phyloP scores from a whole-genome alignment of 176 grass and related monocot genomes.

The Rhynchospora tenuis region DNA sequence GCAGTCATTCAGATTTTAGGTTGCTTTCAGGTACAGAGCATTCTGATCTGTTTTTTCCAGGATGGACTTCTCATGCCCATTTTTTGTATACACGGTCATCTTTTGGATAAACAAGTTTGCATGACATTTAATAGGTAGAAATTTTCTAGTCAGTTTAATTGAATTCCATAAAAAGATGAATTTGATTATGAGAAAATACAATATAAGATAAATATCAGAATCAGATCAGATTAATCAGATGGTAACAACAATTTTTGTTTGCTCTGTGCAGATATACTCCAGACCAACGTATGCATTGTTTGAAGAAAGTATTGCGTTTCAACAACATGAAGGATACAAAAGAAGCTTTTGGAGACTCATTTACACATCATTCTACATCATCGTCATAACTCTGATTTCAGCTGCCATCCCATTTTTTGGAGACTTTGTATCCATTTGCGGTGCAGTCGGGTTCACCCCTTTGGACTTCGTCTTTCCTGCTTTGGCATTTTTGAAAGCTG shows the following conservation, averaged over 20 bases:
- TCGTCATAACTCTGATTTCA: conserved; percentile 37
- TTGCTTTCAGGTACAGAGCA: conserved; percentile 64
- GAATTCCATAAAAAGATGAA: background rate
- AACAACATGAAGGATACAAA: conserved; percentile 17
- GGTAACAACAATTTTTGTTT: background rate
- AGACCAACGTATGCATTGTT: conserved; percentile 60
- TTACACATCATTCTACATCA: conserved; percentile 52
- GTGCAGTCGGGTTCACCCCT: conserved; percentile 70
- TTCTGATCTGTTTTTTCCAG: background rate
- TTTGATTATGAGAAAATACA: background rate
- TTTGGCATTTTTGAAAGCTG: conserved; percentile 44
- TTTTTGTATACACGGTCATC: background rate
- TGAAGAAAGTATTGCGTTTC: conserved; percentile 18
- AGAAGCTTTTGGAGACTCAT: conserved; percentile 31
- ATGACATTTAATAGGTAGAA: background rate
- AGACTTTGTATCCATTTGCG: conserved; percentile 76
- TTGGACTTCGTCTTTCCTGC: conserved; percentile 72
- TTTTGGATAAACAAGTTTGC: background rate
- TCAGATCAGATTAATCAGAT: no score
- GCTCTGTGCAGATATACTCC: conserved; percentile 58
- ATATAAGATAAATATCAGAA: background rate
- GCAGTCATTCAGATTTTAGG: conserved; percentile 80
- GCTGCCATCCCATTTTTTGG: conserved; percentile 77
- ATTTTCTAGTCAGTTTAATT: background rate
- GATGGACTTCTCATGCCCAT: no score